Conservation (phyloP, 1,139 yeast genomes). For the Suhomyces anneliseae region DNA sequence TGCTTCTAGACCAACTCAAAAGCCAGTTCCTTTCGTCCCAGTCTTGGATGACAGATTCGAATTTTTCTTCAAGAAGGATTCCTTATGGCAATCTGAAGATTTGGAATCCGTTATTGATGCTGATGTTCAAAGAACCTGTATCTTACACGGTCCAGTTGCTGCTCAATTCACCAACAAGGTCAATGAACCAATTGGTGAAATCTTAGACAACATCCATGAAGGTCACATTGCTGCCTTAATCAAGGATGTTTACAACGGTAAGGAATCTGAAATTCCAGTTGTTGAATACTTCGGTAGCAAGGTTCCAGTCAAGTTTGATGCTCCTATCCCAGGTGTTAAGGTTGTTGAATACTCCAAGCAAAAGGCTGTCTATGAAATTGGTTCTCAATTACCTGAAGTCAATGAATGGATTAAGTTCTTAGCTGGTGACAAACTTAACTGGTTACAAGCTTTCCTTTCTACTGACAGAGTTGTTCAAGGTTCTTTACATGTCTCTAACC, state of each 20-base stretch:
- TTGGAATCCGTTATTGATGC: slow-evolving; percentile 93
- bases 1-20: slow-evolving; percentile 82
- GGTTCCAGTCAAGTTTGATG: slow-evolving; percentile 34
- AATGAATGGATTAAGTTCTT: slow-evolving; percentile 74
- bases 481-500: slow-evolving; percentile 72
- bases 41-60: slow-evolving; percentile 92
- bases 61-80: slow-evolving; percentile 96
- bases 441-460: slow-evolving; percentile 91
- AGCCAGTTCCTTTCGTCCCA: slow-evolving; percentile 98
- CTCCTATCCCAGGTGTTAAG: slow-evolving; percentile 33
- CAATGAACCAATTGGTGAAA: slow-evolving; percentile 89
- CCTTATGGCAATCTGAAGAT: slow-evolving; percentile 98
- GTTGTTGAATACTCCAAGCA: slow-evolving; percentile 32
- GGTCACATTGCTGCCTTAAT: slow-evolving; percentile 79
- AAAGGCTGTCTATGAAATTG: slow-evolving; percentile 48
- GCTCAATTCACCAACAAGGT: slow-evolving; percentile 86
- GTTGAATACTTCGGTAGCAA: slow-evolving; percentile 88
- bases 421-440: slow-evolving; percentile 76
- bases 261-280: slow-evolving; percentile 71
- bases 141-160: slow-evolving; percentile 97
- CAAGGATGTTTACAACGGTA: slow-evolving; percentile 68
- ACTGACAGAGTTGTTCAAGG: slow-evolving; percentile 85
- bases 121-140: slow-evolving; percentile 98
- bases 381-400: slow-evolving; percentile 43
- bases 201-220: slow-evolving; percentile 83